Evolutionary conservation across 495 filamentous ascomycete genomes (phyloP), one percentile per base, ranked within the genome.

Genomic region (Tuber borchii): DNA sequence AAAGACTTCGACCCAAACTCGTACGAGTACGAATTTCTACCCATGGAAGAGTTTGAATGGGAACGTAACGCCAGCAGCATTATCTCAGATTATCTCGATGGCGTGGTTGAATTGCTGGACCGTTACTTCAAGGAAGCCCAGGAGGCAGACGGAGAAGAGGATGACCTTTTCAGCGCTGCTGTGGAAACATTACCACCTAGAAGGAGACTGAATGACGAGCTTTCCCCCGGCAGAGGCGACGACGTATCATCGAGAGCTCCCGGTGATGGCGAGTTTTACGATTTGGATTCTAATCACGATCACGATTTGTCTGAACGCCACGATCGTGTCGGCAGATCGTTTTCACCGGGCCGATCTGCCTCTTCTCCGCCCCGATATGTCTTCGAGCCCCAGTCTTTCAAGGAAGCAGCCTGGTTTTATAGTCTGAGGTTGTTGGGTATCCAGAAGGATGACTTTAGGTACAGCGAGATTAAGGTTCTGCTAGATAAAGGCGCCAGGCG

Each of bases 1-100:
- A 77, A 79, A 40, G 78, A 79, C 61, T 79, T 79, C 12, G 78
- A 79, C 42, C 78, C 78, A 17, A 79, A 76, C 68, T 79, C 78
- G 43, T 65, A 40, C 22, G 77, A 79, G 19, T 79, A 79, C 19
- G 78, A 79, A 45, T 79, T 79, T 48, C 51, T 79, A 16, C 78
- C 78, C 2, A 79, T 79, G 78, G 78, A 79, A 68, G 78, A 79
- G 40, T 79, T 79, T 34, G 78, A 79, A 69, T 79, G 78, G 78
- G 78, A 79, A n/a, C 78, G 78, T 44, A 79, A 79, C 61, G 78
- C 78, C 22, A 79, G 78, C 42, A 79, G 78, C n/a, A 79, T 79
- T 22, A 79, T 79, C 44, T 79, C 78, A 8, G 78, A 79, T 61
- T 79, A 79, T 51, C 78, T 79, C 14, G 78, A 79, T 44, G 77